Evolutionary conservation across 2,329 filamentous ascomycete genomes (phyloP), one percentile per base, ranked within the genome.

Genomic region (Xylaria arbuscula): DNA sequence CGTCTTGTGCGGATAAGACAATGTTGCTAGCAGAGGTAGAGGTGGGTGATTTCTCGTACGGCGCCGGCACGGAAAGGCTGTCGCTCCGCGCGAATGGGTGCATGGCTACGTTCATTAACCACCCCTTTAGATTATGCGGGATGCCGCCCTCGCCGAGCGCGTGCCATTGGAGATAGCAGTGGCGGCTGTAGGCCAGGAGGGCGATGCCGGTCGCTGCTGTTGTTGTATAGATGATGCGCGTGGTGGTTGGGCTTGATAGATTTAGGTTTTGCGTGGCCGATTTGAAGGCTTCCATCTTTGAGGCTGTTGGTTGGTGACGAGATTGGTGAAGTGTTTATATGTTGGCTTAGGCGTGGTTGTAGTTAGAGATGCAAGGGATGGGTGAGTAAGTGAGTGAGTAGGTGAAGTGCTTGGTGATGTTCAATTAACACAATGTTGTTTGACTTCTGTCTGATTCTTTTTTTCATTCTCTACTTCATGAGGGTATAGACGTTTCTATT

Each of bases 61-160:
- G 77, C 9, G 72, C 68, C 0, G 79, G 75, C 5, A 74, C 59
- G 6, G 53, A 75, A 5, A 77, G 69, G 2, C 75, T 74, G 69
- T 83, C 82, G 36, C 72, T 68, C 7, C 78, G 72, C 28, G 79
- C 77, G 19, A 83, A 22, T 1, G 76, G 69, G 63, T 78, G 78
- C n/a, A 80, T 60, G 5, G 72, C 15, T 9, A 76, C 70, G 70
- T 83, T 81, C 2, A 79, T 22, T 0, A 82, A 74, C 80, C 81
- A 85, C 38, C 83, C 83, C 22, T 76, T 38, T 34, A 80, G 34
- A 64, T 83, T 83, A 72, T 83, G 76, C 0, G 83, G 82, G 0
- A 83, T 65, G 17, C 83, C 83, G 65, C 83, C 83, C 3, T 77
- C 78, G 15, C 83, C 83, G 38, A 85, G 78, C 1, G 80, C 78